phyloP scores from a whole-genome alignment of 441 rosid genomes.

The Eutrema salsugineum region DNA sequence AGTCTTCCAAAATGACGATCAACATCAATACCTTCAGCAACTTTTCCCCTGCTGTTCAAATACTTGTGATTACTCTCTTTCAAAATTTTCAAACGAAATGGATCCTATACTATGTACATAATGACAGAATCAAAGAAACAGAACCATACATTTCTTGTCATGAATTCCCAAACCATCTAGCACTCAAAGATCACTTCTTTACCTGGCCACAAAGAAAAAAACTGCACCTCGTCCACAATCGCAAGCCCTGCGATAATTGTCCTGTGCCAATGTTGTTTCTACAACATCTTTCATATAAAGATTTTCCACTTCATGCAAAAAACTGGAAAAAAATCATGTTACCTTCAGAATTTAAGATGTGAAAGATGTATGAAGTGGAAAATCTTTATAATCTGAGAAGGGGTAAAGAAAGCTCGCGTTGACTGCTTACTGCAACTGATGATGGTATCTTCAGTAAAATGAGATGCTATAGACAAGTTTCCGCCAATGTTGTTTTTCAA shows the following conservation, averaged over 20 bases:
- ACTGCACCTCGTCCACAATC: slow-evolving; percentile 97
- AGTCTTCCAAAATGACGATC: slow-evolving; percentile 96
- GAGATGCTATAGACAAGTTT: slow-evolving; percentile 69
- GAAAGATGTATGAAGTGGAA: too few relatives aligned
- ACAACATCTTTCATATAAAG: slow-evolving; percentile 97
- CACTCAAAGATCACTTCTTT: slow-evolving; percentile 7
- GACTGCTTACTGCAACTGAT: neutral
- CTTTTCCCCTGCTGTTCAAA: slow-evolving; percentile 76
- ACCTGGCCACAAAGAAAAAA: slow-evolving; percentile 98
- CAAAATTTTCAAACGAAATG: neutral
- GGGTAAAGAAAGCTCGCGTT: neutral
- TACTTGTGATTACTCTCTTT: neutral
- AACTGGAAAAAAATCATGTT: too few relatives aligned
- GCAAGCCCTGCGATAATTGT: slow-evolving; percentile 94
- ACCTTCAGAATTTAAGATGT: too few relatives aligned
- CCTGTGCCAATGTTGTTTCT: slow-evolving; percentile 94
- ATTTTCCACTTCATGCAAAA: too few relatives aligned
- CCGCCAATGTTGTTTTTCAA: slow-evolving; percentile 70
- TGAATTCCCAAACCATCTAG: neutral
- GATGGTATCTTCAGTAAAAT: slow-evolving; percentile 50
- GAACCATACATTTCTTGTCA: slow-evolving; percentile 2
- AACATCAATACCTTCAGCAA: slow-evolving; percentile 98
- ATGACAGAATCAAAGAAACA: too few relatives aligned
- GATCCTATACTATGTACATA: neutral
- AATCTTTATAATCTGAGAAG: too few relatives aligned